Percentiles rank a stretch among this genome's conserved stretches.
Conservation (phyloP, 345 rosid genomes). For the Eucalyptus viminalis region DNA sequence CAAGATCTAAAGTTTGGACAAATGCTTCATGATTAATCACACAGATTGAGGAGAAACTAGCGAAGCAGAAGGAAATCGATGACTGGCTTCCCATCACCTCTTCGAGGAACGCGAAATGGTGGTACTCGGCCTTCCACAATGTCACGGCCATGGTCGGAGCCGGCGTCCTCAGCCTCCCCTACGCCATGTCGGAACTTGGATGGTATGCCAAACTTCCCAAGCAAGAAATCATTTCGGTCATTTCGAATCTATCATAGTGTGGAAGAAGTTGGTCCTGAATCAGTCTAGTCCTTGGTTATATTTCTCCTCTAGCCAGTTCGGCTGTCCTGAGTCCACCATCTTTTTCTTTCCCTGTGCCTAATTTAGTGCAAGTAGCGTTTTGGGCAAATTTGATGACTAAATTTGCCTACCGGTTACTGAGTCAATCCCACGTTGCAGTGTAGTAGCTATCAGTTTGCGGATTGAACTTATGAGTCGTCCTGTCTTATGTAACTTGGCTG, state of each 20-base stretch:
- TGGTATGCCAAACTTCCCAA: constrained; percentile 19
- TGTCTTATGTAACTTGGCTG: neutral
- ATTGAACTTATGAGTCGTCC: neutral
- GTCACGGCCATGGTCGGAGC: constrained; percentile 91
- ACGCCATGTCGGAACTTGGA: constrained; percentile 68
- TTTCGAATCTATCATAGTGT: neutral
- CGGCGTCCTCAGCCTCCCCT: constrained; percentile 73
- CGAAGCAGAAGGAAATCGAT: constrained; percentile 44
- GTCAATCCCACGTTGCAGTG: neutral
- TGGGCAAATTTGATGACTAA: neutral
- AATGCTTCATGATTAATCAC: neutral
- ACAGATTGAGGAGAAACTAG: constrained; percentile 7
- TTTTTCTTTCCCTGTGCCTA: neutral
- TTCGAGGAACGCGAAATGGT: constrained; percentile 69
- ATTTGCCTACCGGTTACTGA: neutral
- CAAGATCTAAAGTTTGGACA: neutral
- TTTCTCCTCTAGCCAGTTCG: neutral
- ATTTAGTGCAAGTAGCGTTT: neutral
- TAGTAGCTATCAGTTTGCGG: neutral
- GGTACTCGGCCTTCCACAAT: constrained; percentile 83
- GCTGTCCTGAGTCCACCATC: neutral
- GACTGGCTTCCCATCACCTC: constrained; percentile 69
- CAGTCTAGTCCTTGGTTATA: neutral
- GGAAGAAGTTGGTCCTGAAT: neutral
- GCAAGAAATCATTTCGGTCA: neutral